These are phyloP conservation scores for Hemisphaericaspora nanyangensis DNA, from an alignment of 805 yeast species.

Conservation along the genomic window DNA sequence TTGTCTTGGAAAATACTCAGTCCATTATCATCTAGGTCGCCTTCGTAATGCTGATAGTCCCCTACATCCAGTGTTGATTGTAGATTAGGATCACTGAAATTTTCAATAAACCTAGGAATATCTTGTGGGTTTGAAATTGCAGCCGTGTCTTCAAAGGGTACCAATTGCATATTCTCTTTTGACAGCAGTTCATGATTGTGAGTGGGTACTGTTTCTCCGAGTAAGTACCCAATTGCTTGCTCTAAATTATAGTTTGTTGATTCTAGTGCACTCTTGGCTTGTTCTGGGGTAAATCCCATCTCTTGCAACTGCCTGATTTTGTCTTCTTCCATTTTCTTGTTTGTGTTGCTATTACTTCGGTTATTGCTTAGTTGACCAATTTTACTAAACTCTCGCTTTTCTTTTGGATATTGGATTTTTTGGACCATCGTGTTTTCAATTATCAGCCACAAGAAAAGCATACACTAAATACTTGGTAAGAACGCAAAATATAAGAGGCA, in stretches of 20 bases:
- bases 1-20: not conserved
- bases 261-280: conserved; percentile 36
- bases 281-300: conserved; percentile 39
- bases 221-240: conserved; percentile 29
- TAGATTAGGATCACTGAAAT: not conserved
- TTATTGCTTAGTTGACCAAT: too few species aligned
- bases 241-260: conserved; percentile 21
- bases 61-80: not conserved
- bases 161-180: conserved; percentile 4
- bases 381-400: too few species aligned
- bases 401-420: too few species aligned
- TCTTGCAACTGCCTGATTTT: conserved; percentile 22
- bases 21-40: not conserved
- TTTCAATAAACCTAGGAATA: conserved; percentile 20
- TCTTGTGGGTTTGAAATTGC: conserved; percentile 25
- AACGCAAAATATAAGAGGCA: too few species aligned
- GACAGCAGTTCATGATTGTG: too few species aligned
- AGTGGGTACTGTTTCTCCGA: conserved; percentile 24
- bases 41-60: not conserved
- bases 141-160: conserved; percentile 18
- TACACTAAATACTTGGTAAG: too few species aligned
- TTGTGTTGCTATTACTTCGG: too few species aligned
- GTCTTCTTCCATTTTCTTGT: conserved; percentile 11
- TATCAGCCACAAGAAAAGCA: too few species aligned
- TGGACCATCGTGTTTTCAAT: too few species aligned